Evolutionary conservation across 1,139 yeast genomes (phyloP).

Genomic region (Geotrichum candidum): DNA sequence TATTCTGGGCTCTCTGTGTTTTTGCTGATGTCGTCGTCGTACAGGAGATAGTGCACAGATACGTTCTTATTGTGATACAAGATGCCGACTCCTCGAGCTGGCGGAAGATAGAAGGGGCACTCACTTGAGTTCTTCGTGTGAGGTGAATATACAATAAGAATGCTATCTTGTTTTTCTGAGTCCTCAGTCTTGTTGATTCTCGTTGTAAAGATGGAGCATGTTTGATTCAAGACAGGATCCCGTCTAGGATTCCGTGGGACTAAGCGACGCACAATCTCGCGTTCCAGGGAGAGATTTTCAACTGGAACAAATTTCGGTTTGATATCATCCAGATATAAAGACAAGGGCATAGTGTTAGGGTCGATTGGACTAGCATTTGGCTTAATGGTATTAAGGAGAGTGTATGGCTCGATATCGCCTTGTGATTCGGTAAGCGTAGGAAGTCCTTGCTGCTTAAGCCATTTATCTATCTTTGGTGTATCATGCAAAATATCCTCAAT

Average conservation of each 20-base stretch:
- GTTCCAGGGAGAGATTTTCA: constrained; percentile 38
- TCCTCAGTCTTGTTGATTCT: constrained; percentile 20
- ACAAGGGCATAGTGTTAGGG: constrained; percentile 23
- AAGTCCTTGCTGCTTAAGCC: constrained; percentile 13
- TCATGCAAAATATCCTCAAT: constrained; percentile 42
- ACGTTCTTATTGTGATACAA: constrained; percentile 46
- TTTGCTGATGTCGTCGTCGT: constrained; percentile 34
- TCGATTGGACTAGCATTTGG: constrained; percentile 3
- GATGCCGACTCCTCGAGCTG: constrained; percentile 75
- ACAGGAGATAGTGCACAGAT: constrained; percentile 80
- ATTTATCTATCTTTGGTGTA: constrained; percentile 7
- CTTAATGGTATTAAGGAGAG: constrained; percentile 5
- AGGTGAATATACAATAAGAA: constrained; percentile 67
- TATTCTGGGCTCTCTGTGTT: constrained; percentile 18
- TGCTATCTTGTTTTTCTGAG: constrained; percentile 35
- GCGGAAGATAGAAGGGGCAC: constrained; percentile 84
- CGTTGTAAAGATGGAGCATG: constrained; percentile 52
- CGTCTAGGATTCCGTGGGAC: constrained; percentile 86
- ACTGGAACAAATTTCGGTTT: constrained; percentile 46
- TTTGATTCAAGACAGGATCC: constrained; percentile 77
- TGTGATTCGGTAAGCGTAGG: constrained; percentile 1
- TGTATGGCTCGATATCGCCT: constrained; percentile 2
- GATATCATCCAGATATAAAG: constrained; percentile 50
- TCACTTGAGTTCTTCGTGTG: constrained; percentile 57
- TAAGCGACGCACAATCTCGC: constrained; percentile 66